phyloP scores from a whole-genome alignment of 2,329 filamentous ascomycete genomes.

The Xylariaceae sp. region DNA sequence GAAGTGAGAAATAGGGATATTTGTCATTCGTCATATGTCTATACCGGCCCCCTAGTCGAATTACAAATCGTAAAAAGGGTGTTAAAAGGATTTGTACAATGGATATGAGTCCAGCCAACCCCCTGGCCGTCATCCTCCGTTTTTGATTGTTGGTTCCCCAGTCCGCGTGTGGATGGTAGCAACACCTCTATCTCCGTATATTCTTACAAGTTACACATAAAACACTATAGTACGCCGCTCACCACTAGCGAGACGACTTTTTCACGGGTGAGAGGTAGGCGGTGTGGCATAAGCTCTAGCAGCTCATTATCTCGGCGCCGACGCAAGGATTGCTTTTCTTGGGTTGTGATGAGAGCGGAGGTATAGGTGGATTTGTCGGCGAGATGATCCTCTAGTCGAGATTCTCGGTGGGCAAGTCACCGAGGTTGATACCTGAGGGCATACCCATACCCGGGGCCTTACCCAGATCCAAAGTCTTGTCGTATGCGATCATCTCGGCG shows the following conservation, averaged over 20 bases:
- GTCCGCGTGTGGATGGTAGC: too few relatives aligned
- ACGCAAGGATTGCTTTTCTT: neutral
- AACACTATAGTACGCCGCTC: too few relatives aligned
- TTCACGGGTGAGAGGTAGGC: too few relatives aligned
- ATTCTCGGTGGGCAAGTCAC: conserved; percentile 48
- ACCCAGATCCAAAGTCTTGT: conserved; percentile 65
- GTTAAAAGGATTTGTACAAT: conserved; percentile 12
- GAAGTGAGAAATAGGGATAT: conserved; percentile 5
- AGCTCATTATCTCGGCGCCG: too few relatives aligned
- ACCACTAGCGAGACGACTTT: too few relatives aligned
- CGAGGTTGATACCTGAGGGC: conserved; percentile 32
- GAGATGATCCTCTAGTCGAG: conserved; percentile 43
- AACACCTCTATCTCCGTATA: too few relatives aligned
- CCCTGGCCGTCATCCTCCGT: conserved; percentile 9
- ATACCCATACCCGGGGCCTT: conserved; percentile 5
- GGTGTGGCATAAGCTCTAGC: too few relatives aligned
- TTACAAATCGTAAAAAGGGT: conserved; percentile 15
- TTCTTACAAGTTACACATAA: too few relatives aligned
- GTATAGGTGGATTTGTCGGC: conserved; percentile 4
- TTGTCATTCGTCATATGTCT: conserved; percentile 23
- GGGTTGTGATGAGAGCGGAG: conserved; percentile 15
- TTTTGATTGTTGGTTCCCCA: too few relatives aligned
- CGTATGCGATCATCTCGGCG: conserved; percentile 95
- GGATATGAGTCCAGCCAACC: conserved; percentile 1
- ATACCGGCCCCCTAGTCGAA: conserved; percentile 21